A percentile compares a stretch with the other conserved stretches of the same genome.
These are phyloP conservation scores for Dioszegia aurantiaca DNA, from an alignment of 768 basidiomycete species.

Conservation along the genomic window DNA sequence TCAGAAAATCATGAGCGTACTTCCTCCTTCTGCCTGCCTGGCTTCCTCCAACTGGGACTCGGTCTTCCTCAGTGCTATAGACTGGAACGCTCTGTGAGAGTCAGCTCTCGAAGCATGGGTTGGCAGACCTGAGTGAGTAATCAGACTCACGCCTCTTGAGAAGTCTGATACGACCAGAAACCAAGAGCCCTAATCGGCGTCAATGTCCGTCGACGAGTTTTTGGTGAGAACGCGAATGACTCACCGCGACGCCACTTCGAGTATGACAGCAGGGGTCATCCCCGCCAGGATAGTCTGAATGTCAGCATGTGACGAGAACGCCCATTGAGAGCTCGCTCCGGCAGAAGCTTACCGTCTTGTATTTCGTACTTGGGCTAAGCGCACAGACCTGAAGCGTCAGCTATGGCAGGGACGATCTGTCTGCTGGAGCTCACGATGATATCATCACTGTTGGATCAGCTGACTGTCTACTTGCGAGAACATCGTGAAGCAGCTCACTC, in stretches of 20 bases:
- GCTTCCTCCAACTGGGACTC: slow-evolving; percentile 1
- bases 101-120: background rate
- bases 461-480: background rate
- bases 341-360: slow-evolving; percentile 26
- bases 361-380: slow-evolving; percentile 31
- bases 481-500: slow-evolving; percentile 16
- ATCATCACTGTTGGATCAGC: slow-evolving; percentile 24
- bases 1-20: background rate
- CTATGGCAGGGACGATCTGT: background rate
- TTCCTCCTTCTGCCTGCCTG: background rate
- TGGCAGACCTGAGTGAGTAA: background rate
- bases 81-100: background rate
- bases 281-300: slow-evolving; percentile 37
- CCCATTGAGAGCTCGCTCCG: background rate
- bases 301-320: background rate
- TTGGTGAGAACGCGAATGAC: background rate
- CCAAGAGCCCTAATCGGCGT: slow-evolving; percentile 21
- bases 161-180: slow-evolving; percentile 43
- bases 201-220: background rate
- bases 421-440: slow-evolving; percentile 25
- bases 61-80: background rate
- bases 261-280: slow-evolving; percentile 28
- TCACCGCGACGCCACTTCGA: slow-evolving; percentile 35
- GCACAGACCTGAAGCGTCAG: background rate
- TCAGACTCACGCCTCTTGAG: slow-evolving; percentile 29